Percentiles rank a stretch among this genome's conserved stretches.
These are phyloP conservation scores for Lepidium aucheri DNA, from an alignment of 345 rosid species.

Conservation along the genomic window DNA sequence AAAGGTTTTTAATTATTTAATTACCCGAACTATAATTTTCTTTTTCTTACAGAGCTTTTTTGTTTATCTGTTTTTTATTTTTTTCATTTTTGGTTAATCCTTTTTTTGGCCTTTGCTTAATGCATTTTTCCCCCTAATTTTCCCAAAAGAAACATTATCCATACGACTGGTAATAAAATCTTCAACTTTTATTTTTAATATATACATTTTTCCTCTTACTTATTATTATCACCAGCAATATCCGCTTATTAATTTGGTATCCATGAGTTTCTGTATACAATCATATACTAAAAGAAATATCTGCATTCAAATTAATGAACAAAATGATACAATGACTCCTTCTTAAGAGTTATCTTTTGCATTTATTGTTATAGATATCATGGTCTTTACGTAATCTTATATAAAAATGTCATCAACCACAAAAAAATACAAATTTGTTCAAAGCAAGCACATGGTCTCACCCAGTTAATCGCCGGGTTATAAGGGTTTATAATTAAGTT, in stretches of 20 bases:
- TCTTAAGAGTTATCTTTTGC: neutral
- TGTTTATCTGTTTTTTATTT: neutral
- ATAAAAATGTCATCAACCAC: neutral
- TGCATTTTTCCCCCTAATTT: neutral
- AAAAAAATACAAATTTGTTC: neutral
- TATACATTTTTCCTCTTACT: neutral
- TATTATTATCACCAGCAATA: neutral
- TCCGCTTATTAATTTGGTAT: neutral
- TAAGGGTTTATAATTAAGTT: neutral
- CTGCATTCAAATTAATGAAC: constrained; percentile 9
- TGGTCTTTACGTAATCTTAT: constrained; percentile 7
- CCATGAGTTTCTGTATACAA: neutral
- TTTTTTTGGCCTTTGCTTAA: constrained; percentile 1
- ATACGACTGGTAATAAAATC: constrained; percentile 18
- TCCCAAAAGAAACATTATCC: neutral
- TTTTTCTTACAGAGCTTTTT: constrained; percentile 7
- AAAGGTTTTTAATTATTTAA: constrained; percentile 12
- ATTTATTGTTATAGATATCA: constrained; percentile 7
- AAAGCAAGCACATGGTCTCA: constrained; percentile 21
- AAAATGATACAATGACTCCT: neutral
- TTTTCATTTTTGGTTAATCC: constrained; percentile 1
- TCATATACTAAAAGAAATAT: neutral
- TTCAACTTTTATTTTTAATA: neutral
- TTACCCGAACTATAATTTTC: constrained; percentile 1
- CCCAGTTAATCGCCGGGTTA: constrained; percentile 15